Conservation (phyloP, 371 early-diverging fungal species). For the Mucor piriformis region DNA sequence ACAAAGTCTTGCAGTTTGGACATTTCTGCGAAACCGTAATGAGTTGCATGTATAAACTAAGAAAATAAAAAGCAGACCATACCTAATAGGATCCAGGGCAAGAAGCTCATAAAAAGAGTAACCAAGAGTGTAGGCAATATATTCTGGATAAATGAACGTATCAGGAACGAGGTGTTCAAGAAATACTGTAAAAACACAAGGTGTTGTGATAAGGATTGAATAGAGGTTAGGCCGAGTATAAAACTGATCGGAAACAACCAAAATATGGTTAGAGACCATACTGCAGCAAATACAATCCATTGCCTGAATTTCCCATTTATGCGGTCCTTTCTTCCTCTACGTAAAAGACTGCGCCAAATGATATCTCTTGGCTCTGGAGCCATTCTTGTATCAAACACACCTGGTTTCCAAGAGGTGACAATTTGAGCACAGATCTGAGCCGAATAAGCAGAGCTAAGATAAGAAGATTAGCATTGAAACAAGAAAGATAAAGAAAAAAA, state of each 20-base stretch:
- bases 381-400: slow-evolving; percentile 68
- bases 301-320: slow-evolving; percentile 44
- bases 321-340: slow-evolving; percentile 48
- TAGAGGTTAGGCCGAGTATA: slow-evolving; percentile 70
- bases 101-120: slow-evolving; percentile 68
- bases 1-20: slow-evolving; percentile 62
- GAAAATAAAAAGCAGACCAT: too few species aligned
- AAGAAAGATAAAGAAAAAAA: background rate
- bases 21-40: slow-evolving; percentile 42
- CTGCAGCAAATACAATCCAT: slow-evolving; percentile 56
- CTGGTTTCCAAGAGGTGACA: slow-evolving; percentile 64
- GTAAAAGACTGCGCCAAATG: slow-evolving; percentile 83
- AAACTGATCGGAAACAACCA: slow-evolving; percentile 72
- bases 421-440: slow-evolving; percentile 66
- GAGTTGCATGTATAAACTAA: too few species aligned
- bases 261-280: slow-evolving; percentile 71
- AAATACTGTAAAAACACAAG: slow-evolving; percentile 58
- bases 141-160: slow-evolving; percentile 61
- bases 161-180: slow-evolving; percentile 51
- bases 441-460: slow-evolving; percentile 43
- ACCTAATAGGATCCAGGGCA: slow-evolving; percentile 58
- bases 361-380: slow-evolving; percentile 95
- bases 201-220: slow-evolving; percentile 67
- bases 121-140: slow-evolving; percentile 68
- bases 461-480: background rate